Conservation (phyloP, 805 yeast genomes). For the Jamesozyma spencerorum region DNA sequence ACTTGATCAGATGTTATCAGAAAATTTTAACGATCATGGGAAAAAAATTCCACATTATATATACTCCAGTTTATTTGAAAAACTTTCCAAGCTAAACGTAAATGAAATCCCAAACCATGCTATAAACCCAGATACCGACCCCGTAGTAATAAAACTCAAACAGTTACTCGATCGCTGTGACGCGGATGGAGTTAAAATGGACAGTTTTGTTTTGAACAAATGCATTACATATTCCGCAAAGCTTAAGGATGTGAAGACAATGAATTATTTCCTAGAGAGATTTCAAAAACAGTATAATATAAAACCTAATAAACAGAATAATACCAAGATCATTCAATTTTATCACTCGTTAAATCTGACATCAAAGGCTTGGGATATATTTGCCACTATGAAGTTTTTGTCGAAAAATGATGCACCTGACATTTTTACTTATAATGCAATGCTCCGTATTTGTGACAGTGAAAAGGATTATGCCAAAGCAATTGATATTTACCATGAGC, state of each 20-base stretch:
- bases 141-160: slow-evolving; percentile 14
- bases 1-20: slow-evolving; percentile 22
- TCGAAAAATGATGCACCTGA: slow-evolving; percentile 61
- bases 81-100: slow-evolving; percentile 13
- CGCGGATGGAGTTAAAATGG: slow-evolving; percentile 8
- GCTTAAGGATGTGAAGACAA: slow-evolving; percentile 11
- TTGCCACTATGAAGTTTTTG: slow-evolving; percentile 78
- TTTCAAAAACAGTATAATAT: slow-evolving; percentile 20
- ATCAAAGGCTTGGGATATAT: slow-evolving; percentile 56
- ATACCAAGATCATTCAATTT: slow-evolving; percentile 24
- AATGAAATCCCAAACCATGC: no score
- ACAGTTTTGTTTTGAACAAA: slow-evolving; percentile 16
- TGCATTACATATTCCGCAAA: slow-evolving; percentile 22
- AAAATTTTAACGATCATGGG: slow-evolving; percentile 9
- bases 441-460: slow-evolving; percentile 57
- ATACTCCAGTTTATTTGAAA: slow-evolving; percentile 21
- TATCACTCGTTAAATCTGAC: slow-evolving; percentile 12
- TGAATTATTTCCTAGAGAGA: slow-evolving; percentile 21
- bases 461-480: slow-evolving; percentile 63
- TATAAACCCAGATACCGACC: slow-evolving; percentile 3
- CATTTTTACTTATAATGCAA: slow-evolving; percentile 54
- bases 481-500: slow-evolving; percentile 64
- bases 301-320: slow-evolving; percentile 23
- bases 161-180: slow-evolving; percentile 16
- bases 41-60: slow-evolving; percentile 10